These are phyloP conservation scores for Blastobotrys malaysiensis DNA, from an alignment of 1,139 yeast genomes.

Conservation along the genomic window DNA sequence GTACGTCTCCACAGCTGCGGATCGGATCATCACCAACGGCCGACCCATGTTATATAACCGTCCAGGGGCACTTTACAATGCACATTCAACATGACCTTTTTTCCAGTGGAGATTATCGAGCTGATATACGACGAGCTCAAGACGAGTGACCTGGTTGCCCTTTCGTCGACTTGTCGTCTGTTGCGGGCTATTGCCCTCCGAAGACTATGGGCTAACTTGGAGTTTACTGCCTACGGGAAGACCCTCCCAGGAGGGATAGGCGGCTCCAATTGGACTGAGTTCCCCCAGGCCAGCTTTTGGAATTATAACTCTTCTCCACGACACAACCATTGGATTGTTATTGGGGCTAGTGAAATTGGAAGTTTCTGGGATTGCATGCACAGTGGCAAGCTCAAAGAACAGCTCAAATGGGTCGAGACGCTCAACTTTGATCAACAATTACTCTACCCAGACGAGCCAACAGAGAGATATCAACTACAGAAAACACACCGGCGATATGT, in stretches of 20 bases:
- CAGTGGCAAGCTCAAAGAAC: neutral
- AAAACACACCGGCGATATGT: neutral
- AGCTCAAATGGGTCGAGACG: slow-evolving; percentile 5
- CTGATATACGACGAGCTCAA: neutral
- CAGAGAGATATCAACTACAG: neutral
- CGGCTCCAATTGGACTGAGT: neutral
- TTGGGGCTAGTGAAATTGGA: neutral
- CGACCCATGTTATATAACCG: neutral
- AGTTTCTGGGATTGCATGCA: neutral
- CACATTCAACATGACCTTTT: neutral
- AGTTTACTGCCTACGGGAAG: slow-evolving; percentile 3
- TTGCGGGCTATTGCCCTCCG: slow-evolving; percentile 6
- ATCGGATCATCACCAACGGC: neutral
- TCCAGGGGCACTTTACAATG: neutral
- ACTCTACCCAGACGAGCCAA: neutral
- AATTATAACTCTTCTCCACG: neutral
- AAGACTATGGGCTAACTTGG: slow-evolving; percentile 7
- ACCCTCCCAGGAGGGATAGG: neutral
- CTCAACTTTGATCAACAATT: slow-evolving; percentile 8
- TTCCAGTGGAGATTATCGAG: slow-evolving; percentile 9
- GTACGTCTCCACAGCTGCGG: neutral
- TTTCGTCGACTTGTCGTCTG: slow-evolving; percentile 3
- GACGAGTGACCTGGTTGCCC: slow-evolving; percentile 1
- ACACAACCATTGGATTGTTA: slow-evolving; percentile 5
- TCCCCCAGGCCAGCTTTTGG: slow-evolving; percentile 2